Conservation (phyloP, 306 rosid genomes). For the Corylus heterophylla region DNA sequence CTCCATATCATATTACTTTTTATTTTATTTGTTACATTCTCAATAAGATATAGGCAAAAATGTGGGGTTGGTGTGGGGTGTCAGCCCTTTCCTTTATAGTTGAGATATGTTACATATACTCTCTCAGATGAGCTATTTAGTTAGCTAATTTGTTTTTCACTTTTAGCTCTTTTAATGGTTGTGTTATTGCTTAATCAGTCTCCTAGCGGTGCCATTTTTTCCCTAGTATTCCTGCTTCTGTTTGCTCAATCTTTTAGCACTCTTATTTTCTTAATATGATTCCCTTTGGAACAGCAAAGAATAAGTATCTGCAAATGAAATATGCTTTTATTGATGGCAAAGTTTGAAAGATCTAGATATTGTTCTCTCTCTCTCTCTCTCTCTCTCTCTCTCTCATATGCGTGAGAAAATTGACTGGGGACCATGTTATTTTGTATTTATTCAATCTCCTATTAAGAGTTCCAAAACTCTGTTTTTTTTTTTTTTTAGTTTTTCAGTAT, state of each 20-base stretch:
- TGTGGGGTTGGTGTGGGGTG: too few species aligned
- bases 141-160: too few species aligned
- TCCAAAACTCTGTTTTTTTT: neutral
- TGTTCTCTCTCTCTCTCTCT: neutral
- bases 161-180: too few species aligned
- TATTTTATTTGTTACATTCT: too few species aligned
- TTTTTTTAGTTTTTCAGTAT: neutral
- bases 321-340: neutral
- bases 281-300: neutral
- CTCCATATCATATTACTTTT: too few species aligned
- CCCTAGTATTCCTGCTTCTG: neutral
- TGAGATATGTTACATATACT: too few species aligned
- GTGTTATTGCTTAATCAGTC: too few species aligned
- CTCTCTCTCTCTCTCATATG: neutral
- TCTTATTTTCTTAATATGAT: neutral
- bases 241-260: neutral
- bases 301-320: neutral
- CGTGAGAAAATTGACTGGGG: neutral
- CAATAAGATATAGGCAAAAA: too few species aligned
- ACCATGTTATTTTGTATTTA: neutral
- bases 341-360: constrained; percentile 2
- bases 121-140: too few species aligned
- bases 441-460: neutral
- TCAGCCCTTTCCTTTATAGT: too few species aligned
- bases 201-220: neutral